Percentiles rank a stretch among this genome's conserved stretches.
phyloP scores from a whole-genome alignment of 1,284 basidiomycete genomes.

The Ustilago sp. region DNA sequence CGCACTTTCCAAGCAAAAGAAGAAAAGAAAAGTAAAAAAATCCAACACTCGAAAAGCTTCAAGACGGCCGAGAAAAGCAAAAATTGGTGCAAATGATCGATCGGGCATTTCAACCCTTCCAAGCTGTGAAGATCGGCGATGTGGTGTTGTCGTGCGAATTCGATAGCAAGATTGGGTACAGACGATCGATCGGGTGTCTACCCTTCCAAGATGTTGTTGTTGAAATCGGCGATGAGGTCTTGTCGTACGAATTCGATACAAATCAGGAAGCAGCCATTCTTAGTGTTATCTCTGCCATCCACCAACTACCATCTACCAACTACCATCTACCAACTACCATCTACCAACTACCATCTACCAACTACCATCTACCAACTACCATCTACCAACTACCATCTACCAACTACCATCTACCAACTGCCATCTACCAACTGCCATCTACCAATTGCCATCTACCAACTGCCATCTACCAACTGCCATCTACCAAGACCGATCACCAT shows the following conservation, averaged over 20 bases:
- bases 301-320: not conserved
- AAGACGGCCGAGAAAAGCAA: constrained; percentile 2
- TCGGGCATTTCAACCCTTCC: too few species aligned
- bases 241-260: not conserved
- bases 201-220: too few species aligned
- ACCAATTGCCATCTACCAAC: not conserved
- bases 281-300: not conserved
- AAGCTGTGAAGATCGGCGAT: too few species aligned
- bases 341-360: too few species aligned
- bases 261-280: not conserved
- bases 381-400: too few species aligned
- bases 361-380: too few species aligned
- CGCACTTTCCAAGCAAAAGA: constrained; percentile 5
- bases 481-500: not conserved
- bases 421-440: not conserved
- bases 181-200: too few species aligned
- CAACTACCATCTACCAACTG: too few species aligned
- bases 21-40: not conserved
- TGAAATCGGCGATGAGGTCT: not conserved
- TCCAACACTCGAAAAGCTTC: constrained; percentile 2
- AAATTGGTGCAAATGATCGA: too few species aligned
- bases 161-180: too few species aligned
- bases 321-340: too few species aligned
- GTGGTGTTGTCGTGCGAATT: too few species aligned
- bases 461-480: not conserved